These are phyloP conservation scores for Handroanthus guayacan DNA, from an alignment of 257 asterid genomes.

Conservation along the genomic window DNA sequence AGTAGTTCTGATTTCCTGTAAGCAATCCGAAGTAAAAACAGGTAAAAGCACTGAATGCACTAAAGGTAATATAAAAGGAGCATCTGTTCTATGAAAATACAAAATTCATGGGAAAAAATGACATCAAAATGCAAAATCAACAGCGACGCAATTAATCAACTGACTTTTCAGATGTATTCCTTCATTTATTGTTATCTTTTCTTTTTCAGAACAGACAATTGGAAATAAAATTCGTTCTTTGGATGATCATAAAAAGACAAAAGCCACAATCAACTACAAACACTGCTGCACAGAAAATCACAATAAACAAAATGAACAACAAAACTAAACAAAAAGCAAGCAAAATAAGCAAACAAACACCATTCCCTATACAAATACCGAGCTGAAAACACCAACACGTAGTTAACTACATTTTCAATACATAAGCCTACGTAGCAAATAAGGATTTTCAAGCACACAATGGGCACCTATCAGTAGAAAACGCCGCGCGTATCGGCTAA, in stretches of 20 bases:
- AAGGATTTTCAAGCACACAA: not conserved
- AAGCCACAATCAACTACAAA: not conserved
- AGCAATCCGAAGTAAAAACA: not conserved
- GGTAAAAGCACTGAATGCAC: not conserved
- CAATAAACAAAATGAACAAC: not conserved
- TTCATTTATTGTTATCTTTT: not conserved
- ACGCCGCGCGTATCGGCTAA: not conserved
- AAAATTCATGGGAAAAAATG: not conserved
- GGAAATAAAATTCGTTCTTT: not conserved
- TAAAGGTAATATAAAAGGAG: not conserved
- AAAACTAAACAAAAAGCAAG: not conserved
- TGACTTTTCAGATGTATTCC: not conserved
- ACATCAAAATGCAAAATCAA: not conserved
- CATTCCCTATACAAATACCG: not conserved
- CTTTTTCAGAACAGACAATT: not conserved
- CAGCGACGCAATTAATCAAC: not conserved
- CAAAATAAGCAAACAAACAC: not conserved
- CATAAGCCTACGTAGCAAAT: not conserved
- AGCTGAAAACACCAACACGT: slow-evolving; percentile 1
- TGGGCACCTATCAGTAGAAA: not conserved
- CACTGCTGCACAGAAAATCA: not conserved
- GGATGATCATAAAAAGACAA: not conserved
- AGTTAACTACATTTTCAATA: not conserved
- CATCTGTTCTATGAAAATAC: not conserved
- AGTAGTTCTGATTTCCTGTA: not conserved